phyloP scores from a whole-genome alignment of 2,329 filamentous ascomycete species.

The Microcyclospora tardicrescens region DNA sequence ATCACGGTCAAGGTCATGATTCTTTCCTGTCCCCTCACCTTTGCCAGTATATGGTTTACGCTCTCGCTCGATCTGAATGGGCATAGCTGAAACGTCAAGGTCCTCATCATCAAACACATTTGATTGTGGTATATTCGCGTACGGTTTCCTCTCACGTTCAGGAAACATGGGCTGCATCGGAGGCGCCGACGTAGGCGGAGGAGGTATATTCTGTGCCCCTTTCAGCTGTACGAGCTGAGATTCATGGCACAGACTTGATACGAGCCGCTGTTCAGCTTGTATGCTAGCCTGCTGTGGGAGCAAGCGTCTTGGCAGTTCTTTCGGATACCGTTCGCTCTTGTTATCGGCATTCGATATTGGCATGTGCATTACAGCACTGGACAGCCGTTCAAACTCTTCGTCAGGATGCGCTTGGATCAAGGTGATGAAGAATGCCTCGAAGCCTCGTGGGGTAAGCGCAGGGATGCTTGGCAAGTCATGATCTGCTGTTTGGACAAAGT shows the following conservation, averaged over 20 bases:
- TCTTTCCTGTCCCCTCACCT: constrained; percentile 44
- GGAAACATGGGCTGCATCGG: constrained; percentile 15
- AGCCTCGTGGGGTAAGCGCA: constrained; percentile 34
- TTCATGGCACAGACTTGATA: constrained; percentile 30
- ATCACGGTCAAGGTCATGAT: constrained; percentile 27
- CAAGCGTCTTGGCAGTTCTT: constrained; percentile 60
- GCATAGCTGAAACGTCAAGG: constrained; percentile 15
- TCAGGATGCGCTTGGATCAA: constrained; percentile 67
- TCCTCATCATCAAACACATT: constrained; percentile 25
- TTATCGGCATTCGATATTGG: constrained; percentile 55
- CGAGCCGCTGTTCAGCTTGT: constrained; percentile 46
- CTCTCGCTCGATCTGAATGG: constrained; percentile 49
- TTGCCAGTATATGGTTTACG: constrained; percentile 50
- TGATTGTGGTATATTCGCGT: constrained; percentile 20
- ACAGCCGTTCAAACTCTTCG: constrained; percentile 57
- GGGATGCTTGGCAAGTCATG: constrained; percentile 32
- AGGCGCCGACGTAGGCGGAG: constrained; percentile 12
- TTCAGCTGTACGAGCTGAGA: constrained; percentile 33
- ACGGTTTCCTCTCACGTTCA: constrained; percentile 30
- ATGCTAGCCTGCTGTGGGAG: constrained; percentile 50
- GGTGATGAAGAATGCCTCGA: constrained; percentile 52
- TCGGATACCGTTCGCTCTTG: constrained; percentile 61
- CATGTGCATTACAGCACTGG: constrained; percentile 54
- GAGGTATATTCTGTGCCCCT: constrained; percentile 20
- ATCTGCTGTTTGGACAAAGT: constrained; percentile 32